Percentiles rank a stretch among this genome's conserved stretches.
Evolutionary conservation across 371 early-diverging fungal genomes (phyloP).

Genomic region (Rhizopus arrhizus): DNA sequence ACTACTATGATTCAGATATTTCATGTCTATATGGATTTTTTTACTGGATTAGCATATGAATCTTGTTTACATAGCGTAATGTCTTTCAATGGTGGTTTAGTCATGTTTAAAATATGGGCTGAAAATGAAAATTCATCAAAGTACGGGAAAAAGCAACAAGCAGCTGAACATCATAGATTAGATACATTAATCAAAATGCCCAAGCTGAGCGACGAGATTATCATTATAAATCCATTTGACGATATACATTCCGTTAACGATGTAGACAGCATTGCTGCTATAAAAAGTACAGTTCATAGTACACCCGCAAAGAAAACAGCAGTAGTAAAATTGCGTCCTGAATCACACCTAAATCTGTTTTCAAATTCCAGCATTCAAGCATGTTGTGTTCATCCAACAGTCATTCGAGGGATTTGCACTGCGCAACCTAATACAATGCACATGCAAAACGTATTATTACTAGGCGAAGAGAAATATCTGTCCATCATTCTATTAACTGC

Average conservation of each 20-base stretch:
- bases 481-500: conserved; percentile 43
- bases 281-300: neutral
- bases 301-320: neutral
- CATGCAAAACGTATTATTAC: conserved; percentile 46
- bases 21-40: conserved; percentile 44
- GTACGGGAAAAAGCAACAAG: neutral
- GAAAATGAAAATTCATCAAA: conserved; percentile 14
- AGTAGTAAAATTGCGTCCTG: conserved; percentile 12
- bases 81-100: conserved; percentile 47
- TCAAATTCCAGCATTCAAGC: conserved; percentile 31
- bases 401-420: conserved; percentile 41
- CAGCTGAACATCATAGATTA: neutral
- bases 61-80: conserved; percentile 44
- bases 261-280: neutral
- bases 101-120: conserved; percentile 53
- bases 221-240: conserved; percentile 19
- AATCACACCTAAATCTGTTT: conserved; percentile 37
- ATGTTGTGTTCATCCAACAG: conserved; percentile 55
- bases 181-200: conserved; percentile 21
- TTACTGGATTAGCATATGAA: conserved; percentile 49
- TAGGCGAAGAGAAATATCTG: conserved; percentile 51
- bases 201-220: conserved; percentile 46
- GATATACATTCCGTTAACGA: conserved; percentile 19
- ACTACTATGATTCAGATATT: conserved; percentile 55
- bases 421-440: conserved; percentile 45